A percentile compares a stretch with the other conserved stretches of the same genome.
Evolutionary conservation across 1,139 yeast genomes (phyloP).

Genomic region (Suhomyces atakaporum): DNA sequence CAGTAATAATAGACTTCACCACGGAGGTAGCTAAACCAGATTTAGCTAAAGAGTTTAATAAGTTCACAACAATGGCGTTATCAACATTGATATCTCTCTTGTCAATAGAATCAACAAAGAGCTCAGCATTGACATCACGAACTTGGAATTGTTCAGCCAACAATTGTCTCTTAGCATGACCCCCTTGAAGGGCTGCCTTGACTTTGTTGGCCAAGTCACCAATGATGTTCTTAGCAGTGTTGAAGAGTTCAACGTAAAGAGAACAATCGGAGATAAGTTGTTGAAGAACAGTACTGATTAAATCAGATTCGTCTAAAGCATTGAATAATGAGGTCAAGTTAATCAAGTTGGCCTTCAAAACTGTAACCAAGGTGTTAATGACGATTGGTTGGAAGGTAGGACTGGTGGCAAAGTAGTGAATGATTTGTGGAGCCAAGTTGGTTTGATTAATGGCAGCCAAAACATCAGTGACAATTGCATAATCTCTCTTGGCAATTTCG

Average conservation of each 20-base stretch:
- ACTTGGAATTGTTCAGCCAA: constrained; percentile 11
- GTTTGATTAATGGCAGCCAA: constrained; percentile 43
- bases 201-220: constrained; percentile 32
- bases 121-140: constrained; percentile 8
- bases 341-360: constrained; percentile 35
- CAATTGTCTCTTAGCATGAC: constrained; percentile 23
- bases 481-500: constrained; percentile 25
- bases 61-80: constrained; percentile 35
- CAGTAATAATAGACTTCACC: constrained; percentile 43
- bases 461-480: constrained; percentile 44
- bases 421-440: constrained; percentile 39
- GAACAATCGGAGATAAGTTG: constrained; percentile 46
- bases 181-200: constrained; percentile 26
- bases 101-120: constrained; percentile 13
- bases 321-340: constrained; percentile 37
- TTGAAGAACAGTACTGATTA: constrained; percentile 38
- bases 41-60: constrained; percentile 42
- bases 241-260: constrained; percentile 40
- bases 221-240: constrained; percentile 33
- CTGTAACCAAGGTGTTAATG: constrained; percentile 32
- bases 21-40: constrained; percentile 49
- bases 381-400: constrained; percentile 39
- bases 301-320: constrained; percentile 43
- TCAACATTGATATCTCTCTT: constrained; percentile 26
- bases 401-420: constrained; percentile 39